These are phyloP conservation scores for Medicago truncatula DNA, from an alignment of 306 rosid genomes.

Conservation along the genomic window MtrunA17r5.0-ANR NC_053046.1:19122501-19123000, in stretches of 20 bases:
- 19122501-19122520: conserved; percentile 53
- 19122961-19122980: conserved; percentile 18
- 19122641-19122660: neutral
- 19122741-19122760: neutral
- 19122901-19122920: conserved; percentile 65
- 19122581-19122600: neutral
- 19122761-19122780: neutral
- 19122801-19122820: conserved; percentile 10
- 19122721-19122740: neutral
- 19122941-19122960: conserved; percentile 16
- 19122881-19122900: conserved; percentile 49
- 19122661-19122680: neutral
- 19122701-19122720: neutral
- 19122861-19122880: conserved; percentile 75
- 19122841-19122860: conserved; percentile 49
- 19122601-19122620: neutral
- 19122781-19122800: neutral
- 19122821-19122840: conserved; percentile 58
- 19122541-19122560: neutral
- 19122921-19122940: conserved; percentile 35
- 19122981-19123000: neutral
- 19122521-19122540: conserved; percentile 35
- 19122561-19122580: neutral
- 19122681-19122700: neutral
- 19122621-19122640: neutral